Conservation (phyloP, 306 rosid species). For the Herpetospermum pedunculosum region DNA sequence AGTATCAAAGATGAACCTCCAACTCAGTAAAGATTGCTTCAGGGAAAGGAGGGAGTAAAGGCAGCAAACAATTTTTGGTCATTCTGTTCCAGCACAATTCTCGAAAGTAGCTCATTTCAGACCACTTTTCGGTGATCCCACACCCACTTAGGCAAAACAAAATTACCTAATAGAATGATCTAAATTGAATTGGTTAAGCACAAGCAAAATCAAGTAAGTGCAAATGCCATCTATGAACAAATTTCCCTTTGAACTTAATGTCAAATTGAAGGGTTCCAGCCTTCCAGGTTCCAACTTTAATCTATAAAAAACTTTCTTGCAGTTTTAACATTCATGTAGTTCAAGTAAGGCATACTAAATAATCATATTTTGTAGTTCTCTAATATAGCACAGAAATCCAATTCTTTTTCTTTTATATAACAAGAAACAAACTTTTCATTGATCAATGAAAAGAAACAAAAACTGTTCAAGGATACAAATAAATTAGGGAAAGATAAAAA, state of each 20-base stretch:
- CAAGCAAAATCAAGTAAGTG: neutral
- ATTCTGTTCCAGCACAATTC: neutral
- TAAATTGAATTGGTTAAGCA: neutral
- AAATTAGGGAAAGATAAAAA: no score
- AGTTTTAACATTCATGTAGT: no score
- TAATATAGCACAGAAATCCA: neutral
- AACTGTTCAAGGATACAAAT: no score
- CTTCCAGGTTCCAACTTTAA: neutral
- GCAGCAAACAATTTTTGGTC: neutral
- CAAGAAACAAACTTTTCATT: no score
- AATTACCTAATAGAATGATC: neutral
- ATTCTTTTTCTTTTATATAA: no score
- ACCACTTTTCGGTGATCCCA: neutral
- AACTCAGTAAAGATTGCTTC: constrained; percentile 13
- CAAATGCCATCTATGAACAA: neutral
- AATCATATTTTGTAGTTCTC: neutral
- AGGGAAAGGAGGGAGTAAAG: neutral
- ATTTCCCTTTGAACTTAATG: neutral
- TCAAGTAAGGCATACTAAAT: neutral
- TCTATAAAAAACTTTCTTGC: neutral
- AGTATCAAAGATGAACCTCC: constrained; percentile 29
- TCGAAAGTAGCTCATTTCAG: neutral
- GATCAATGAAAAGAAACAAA: no score
- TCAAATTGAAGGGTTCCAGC: neutral
- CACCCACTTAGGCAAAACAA: neutral